Base-by-base conservation (phyloP, 139 green algal species). In the Chlorella sp. region DNA sequence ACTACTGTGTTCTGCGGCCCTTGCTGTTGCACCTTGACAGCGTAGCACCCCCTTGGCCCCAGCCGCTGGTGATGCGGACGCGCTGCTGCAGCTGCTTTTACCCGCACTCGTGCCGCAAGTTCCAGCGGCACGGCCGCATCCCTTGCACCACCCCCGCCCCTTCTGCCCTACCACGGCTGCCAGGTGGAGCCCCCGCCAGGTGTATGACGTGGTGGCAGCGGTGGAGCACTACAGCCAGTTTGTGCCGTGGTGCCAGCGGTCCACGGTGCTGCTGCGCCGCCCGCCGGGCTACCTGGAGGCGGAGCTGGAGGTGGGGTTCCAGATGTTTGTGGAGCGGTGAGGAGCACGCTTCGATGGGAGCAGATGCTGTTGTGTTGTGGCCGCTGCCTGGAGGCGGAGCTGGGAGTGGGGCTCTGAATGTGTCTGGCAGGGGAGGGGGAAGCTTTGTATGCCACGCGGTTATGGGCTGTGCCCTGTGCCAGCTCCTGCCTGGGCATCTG, bases 261-360 rank as follows among this genome's bases (percentile, higher is more conserved):
- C 90, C 0, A 75, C 77, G 4, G 86, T 98, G 28, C 46, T 67
- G 28, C 46, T 60, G 40, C 81, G 82, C 14, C 70, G 48, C 36
- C 69, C 76, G n/a, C 56, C 78, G 17, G 24, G 65, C 46, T 94
- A 95, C 76, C 84, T 98, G 73, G 95, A 98, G 68, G 96, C 96
- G 11, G 96, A 98, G 90, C 92, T 99, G 32, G 94, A 98, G 83
- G 93, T 99, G 3, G 96, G 96, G 32, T 99, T 99, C 81, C 94
- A 95, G 82, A 73, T 96, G 17, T 95, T 97, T 86, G 87, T 88
- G 38, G 94, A 97, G 82, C 77, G 87, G 84, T 92, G 58, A 74
- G 77, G 8, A 30, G 0, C 6, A 1, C 13, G 34, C 40, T 28
- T 7, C 43, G 2, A 16, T 16, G 22, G 51, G 13, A 26, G 13